A percentile compares a stretch with the other conserved stretches of the same genome.
Conservation (phyloP, 257 asterid species). For the Fraxinus quadrangulata region DNA sequence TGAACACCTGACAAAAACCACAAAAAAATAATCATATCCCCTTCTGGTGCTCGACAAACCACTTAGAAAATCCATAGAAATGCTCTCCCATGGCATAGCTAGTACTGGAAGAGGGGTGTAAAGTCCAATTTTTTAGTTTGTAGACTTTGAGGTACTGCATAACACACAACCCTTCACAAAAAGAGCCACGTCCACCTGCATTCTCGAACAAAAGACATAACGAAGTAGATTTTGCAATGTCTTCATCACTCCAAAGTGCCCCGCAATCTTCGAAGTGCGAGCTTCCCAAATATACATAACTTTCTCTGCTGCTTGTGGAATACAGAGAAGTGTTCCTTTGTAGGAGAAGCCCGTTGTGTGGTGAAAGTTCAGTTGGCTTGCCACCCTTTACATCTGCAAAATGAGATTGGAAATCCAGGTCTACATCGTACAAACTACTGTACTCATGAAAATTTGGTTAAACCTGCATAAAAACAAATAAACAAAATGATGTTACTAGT, state of each 20-base stretch:
- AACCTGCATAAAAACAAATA: not conserved
- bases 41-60: not conserved
- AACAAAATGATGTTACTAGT: not conserved
- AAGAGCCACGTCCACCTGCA: not conserved
- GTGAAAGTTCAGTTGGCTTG: too few relatives aligned
- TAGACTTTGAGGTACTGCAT: not conserved
- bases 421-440: too few relatives aligned
- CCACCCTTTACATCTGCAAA: too few relatives aligned
- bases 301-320: too few relatives aligned
- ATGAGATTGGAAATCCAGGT: too few relatives aligned
- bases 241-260: not conserved
- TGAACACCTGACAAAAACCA: not conserved
- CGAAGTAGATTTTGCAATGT: not conserved
- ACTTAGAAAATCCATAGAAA: not conserved
- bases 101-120: not conserved
- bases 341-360: too few relatives aligned
- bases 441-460: too few relatives aligned
- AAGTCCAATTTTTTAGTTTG: not conserved
- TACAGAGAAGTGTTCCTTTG: too few relatives aligned
- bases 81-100: not conserved
- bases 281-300: too few relatives aligned
- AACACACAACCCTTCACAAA: not conserved
- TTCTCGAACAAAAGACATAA: not conserved
- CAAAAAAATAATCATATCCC: not conserved
- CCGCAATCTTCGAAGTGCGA: not conserved